A percentile compares a stretch with the other conserved stretches of the same genome.
Conservation (phyloP, 352 stramenopile species). For the Phytophthora rubi region DNA sequence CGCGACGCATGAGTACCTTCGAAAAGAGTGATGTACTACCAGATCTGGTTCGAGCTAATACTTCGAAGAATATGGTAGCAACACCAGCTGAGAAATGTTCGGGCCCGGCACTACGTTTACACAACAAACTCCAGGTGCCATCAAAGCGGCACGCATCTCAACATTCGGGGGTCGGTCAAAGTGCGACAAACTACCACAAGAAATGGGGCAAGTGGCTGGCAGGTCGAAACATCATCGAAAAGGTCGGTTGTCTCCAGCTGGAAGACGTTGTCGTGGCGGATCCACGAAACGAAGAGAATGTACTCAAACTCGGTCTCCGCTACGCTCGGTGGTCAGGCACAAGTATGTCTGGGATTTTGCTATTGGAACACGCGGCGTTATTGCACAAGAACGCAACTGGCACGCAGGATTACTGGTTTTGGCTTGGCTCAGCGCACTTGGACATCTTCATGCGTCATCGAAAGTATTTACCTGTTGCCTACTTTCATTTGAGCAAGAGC, state of each 20-base stretch:
- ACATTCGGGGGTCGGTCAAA: constrained; percentile 11
- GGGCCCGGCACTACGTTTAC: neutral
- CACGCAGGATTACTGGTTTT: constrained; percentile 74
- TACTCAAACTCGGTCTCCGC: constrained; percentile 65
- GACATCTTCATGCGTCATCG: constrained; percentile 67
- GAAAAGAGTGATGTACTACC: constrained; percentile 11
- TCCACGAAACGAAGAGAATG: constrained; percentile 42
- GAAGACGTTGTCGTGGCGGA: constrained; percentile 66
- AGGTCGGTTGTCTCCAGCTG: constrained; percentile 68
- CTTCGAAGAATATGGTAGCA: constrained; percentile 4
- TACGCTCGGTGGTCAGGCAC: constrained; percentile 63
- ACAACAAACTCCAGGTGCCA: constrained; percentile 8
- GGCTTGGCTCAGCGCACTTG: constrained; percentile 66
- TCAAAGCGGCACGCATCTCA: constrained; percentile 20
- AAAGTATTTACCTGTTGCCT: constrained; percentile 62
- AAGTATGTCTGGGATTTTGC: constrained; percentile 57
- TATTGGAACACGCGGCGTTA: constrained; percentile 61
- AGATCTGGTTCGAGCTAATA: neutral
- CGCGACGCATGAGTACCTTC: constrained; percentile 19
- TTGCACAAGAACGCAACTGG: constrained; percentile 48
- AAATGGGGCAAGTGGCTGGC: constrained; percentile 67
- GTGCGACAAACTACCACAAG: constrained; percentile 52
- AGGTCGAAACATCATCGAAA: constrained; percentile 62
- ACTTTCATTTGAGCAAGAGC: constrained; percentile 59
- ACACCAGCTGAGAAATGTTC: constrained; percentile 4